Evolutionary conservation across 768 basidiomycete species (phyloP).

Genomic region (Tephrocybe sp.): DNA sequence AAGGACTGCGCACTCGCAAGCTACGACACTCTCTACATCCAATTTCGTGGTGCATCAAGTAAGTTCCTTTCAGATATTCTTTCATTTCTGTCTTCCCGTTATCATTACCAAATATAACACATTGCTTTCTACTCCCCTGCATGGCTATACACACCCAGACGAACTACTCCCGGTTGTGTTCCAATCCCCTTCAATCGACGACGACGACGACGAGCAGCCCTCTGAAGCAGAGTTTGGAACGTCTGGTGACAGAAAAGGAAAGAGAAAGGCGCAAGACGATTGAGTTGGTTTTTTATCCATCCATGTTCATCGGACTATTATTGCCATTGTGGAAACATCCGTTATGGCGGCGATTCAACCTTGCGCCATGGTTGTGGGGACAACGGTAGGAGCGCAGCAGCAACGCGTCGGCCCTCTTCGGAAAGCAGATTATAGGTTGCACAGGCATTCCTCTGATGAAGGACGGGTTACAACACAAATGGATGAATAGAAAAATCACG

Average conservation of each 20-base stretch:
- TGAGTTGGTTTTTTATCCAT: conserved; percentile 2
- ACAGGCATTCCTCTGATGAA: conserved; percentile 80
- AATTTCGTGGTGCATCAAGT: conserved; percentile 64
- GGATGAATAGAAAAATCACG: conserved; percentile 19
- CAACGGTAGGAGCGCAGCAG: conserved; percentile 83
- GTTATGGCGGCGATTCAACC: conserved; percentile 16
- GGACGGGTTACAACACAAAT: neutral
- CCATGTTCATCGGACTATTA: neutral
- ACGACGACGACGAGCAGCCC: conserved; percentile 61
- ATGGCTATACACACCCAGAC: conserved; percentile 36
- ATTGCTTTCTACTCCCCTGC: conserved; percentile 13
- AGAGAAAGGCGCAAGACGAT: conserved; percentile 52
- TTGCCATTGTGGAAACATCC: neutral
- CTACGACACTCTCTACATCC: conserved; percentile 70
- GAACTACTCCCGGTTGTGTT: conserved; percentile 58
- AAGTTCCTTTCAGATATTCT: conserved; percentile 26
- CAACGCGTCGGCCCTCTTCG: conserved; percentile 91
- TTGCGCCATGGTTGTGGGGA: conserved; percentile 52
- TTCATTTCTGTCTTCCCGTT: conserved; percentile 10
- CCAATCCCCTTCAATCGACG: conserved; percentile 53
- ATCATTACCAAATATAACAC: conserved; percentile 16
- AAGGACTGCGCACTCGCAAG: conserved; percentile 51
- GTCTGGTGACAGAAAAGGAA: conserved; percentile 51
- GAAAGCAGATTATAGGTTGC: conserved; percentile 92
- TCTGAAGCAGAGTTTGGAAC: conserved; percentile 20